A percentile compares a stretch with the other conserved stretches of the same genome.
Evolutionary conservation across 345 rosid genomes (phyloP).

Genomic region (Acer campestre): DNA sequence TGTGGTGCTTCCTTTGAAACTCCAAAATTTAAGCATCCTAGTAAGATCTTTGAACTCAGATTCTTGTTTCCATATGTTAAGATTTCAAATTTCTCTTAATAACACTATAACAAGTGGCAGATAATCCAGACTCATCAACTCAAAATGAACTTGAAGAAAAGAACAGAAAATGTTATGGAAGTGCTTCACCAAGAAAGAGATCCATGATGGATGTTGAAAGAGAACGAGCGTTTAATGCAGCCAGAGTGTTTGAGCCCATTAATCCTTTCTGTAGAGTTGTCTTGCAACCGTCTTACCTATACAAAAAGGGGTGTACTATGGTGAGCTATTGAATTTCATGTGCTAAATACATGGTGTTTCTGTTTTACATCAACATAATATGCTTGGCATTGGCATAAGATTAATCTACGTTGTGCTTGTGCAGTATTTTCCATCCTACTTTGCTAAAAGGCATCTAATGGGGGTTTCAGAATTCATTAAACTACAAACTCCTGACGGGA

Average conservation of each 20-base stretch:
- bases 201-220: slow-evolving; percentile 52
- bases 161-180: slow-evolving; percentile 38
- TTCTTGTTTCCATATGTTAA: background rate
- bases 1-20: background rate
- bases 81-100: slow-evolving; percentile 16
- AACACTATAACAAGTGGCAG: slow-evolving; percentile 28
- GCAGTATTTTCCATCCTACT: slow-evolving; percentile 15
- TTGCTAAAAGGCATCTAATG: background rate
- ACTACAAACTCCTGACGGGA: background rate
- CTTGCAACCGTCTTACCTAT: slow-evolving; percentile 33
- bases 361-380: background rate
- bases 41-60: slow-evolving; percentile 40
- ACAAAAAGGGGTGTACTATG: slow-evolving; percentile 31
- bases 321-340: slow-evolving; percentile 2
- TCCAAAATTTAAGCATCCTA: slow-evolving; percentile 30
- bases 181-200: slow-evolving; percentile 72
- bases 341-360: background rate
- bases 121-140: slow-evolving; percentile 40
- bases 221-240: slow-evolving; percentile 37
- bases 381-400: background rate
- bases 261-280: slow-evolving; percentile 44
- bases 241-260: slow-evolving; percentile 32
- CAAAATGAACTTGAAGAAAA: slow-evolving; percentile 37
- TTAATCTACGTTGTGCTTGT: background rate
- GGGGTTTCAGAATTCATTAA: background rate